Evolutionary conservation across 2,329 filamentous ascomycete genomes (phyloP).

Genomic region (Fusarium pseudograminearum): DNA sequence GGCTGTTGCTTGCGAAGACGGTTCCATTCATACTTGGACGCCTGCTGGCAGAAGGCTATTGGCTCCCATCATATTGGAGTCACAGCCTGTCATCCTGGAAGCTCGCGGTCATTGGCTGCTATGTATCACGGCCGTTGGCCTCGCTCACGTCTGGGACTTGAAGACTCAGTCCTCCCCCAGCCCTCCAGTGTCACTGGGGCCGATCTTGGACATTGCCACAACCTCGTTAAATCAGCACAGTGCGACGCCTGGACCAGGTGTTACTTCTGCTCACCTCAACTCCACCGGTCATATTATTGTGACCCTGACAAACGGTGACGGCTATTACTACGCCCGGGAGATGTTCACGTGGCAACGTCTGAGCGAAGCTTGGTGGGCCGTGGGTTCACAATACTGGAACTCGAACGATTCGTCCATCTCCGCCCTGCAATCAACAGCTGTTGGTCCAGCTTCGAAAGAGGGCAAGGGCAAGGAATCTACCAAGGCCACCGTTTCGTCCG

Average conservation of each 20-base stretch:
- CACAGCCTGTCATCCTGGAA: constrained; percentile 94
- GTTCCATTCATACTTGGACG: constrained; percentile 90
- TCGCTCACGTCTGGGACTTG: constrained; percentile 95
- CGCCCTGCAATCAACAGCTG: constrained; percentile 78
- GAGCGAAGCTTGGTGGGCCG: constrained; percentile 98
- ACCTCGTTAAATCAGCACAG: constrained; percentile 81
- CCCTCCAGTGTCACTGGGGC: constrained; percentile 88
- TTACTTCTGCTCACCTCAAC: constrained; percentile 93
- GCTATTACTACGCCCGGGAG: constrained; percentile 85
- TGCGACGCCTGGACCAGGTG: constrained; percentile 80
- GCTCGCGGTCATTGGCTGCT: constrained; percentile 90
- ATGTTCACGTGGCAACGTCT: constrained; percentile 95
- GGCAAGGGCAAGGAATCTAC: constrained; percentile 60
- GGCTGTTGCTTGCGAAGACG: constrained; percentile 93
- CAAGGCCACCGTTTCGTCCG: constrained; percentile 77
- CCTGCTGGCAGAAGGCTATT: constrained; percentile 88
- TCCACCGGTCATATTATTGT: constrained; percentile 86
- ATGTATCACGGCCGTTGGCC: constrained; percentile 87
- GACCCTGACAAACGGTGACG: constrained; percentile 94
- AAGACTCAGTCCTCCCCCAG: constrained; percentile 85
- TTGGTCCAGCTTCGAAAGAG: constrained; percentile 67
- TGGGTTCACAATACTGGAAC: constrained; percentile 99
- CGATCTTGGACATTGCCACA: constrained; percentile 87
- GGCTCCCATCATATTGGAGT: constrained; percentile 87
- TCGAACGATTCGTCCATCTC: constrained; percentile 91